Evolutionary conservation across 495 filamentous ascomycete species (phyloP).

Genomic region (Entonaema liquescens): DNA sequence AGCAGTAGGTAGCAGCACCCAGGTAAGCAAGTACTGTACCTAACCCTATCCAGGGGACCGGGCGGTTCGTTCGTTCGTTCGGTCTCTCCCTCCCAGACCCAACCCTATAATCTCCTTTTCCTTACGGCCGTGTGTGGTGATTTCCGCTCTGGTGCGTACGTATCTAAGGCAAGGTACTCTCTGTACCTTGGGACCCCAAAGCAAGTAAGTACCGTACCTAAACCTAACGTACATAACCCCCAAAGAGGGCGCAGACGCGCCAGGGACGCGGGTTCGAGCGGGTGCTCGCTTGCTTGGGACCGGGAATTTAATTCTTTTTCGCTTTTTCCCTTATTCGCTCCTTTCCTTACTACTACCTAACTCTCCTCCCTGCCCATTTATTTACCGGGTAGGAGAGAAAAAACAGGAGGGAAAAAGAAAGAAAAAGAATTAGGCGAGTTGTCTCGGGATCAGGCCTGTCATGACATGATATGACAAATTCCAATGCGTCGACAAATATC

Average conservation of each 20-base stretch:
- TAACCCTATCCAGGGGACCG: not conserved
- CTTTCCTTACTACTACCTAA: no score
- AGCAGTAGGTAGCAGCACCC: not conserved
- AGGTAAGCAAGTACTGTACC: not conserved
- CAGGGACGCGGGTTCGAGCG: constrained; percentile 19
- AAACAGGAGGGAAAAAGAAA: no score
- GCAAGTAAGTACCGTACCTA: no score
- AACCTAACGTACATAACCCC: not conserved
- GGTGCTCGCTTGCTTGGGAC: constrained; percentile 26
- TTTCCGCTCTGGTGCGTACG: not conserved
- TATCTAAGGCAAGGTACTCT: no score
- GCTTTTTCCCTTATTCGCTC: not conserved
- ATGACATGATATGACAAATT: constrained; percentile 37
- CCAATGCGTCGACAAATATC: constrained; percentile 1
- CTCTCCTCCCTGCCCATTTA: not conserved
- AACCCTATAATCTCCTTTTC: constrained; percentile 9
- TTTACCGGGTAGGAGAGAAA: constrained; percentile 39
- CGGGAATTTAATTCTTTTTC: constrained; percentile 22
- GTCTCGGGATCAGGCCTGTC: constrained; percentile 45
- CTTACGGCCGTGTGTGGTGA: constrained; percentile 45
- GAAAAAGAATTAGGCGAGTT: constrained; percentile 45
- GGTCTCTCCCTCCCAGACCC: not conserved
- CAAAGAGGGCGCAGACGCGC: not conserved
- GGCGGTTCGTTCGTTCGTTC: not conserved
- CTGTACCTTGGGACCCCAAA: no score